Conservation (phyloP, 2,329 filamentous ascomycete genomes). For the Venturia aucupariae region DNA sequence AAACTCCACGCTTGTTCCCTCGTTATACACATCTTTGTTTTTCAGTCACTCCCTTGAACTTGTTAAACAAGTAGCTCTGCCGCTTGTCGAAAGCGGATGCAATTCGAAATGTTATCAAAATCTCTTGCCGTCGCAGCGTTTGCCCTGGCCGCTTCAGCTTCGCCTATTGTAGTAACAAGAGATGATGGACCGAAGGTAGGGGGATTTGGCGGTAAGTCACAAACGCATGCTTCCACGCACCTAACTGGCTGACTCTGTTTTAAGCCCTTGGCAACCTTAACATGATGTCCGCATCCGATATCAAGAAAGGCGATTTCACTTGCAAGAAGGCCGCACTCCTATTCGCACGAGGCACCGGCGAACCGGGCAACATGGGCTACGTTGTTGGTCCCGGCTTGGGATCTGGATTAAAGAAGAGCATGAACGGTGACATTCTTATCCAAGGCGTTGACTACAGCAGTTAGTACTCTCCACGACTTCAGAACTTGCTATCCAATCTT, state of each 20-base stretch:
- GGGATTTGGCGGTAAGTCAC: background rate
- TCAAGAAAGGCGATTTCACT: background rate
- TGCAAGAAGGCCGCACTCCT: constrained; percentile 10
- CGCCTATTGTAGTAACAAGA: background rate
- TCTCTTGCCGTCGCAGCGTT: background rate
- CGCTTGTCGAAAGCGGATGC: background rate
- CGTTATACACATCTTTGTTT: background rate
- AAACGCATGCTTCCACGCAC: background rate
- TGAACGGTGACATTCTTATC: constrained; percentile 8
- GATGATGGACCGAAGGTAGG: background rate
- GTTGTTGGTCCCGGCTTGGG: constrained; percentile 12
- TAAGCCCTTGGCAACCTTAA: background rate
- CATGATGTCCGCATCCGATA: background rate
- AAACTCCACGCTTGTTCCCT: background rate
- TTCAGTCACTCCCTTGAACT: background rate
- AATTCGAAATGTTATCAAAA: background rate
- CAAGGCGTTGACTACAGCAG: constrained; percentile 13
- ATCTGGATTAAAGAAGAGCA: background rate
- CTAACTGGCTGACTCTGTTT: background rate
- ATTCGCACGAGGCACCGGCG: constrained; percentile 9
- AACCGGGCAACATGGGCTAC: constrained; percentile 14
- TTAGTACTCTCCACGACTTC: background rate
- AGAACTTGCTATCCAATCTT: no score
- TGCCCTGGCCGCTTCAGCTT: background rate
- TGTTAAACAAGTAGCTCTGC: background rate